Evolutionary conservation across 352 stramenopile genomes (phyloP), one percentile per base, ranked within the genome.

Genomic region (Pythium myriotylum): DNA sequence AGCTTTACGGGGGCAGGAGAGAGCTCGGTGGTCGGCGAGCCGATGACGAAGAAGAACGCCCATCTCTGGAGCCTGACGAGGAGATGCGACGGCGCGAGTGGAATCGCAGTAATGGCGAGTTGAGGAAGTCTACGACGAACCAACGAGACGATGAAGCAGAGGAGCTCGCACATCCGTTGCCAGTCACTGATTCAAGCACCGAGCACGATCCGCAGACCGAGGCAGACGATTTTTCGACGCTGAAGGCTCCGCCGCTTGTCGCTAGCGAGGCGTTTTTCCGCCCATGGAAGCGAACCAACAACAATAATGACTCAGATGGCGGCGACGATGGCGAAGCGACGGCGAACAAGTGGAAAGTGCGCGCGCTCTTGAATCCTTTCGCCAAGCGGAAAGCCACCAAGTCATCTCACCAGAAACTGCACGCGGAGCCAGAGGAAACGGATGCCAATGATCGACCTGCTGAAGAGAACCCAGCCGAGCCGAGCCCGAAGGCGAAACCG

Each of bases 321-420:
- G 63, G 60, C 20, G 49, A 57, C 1, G 55, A 43, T 23, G 55
- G 42, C 12, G 57, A 45, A 4, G 46, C 57, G 19, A 55, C 62
- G 2, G 45, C 49, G 14, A 91, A 91, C 66, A 91, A 91, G 52
- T 91, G 82, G 82, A 88, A 86, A 62, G 73, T 74, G n/a, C 74
- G 82, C 1, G 82, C 82, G 12, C 63, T 91, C 13, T 61, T 83
- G 19, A 85, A 91, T 65, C 82, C 82, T 17, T 91, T 91, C 57
- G 82, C 80, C 32, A 88, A 85, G 58, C 67, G 73, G 12, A 77
- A 79, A 54, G 17, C 43, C 4, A 14, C 10, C 6, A 29, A 24
- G 4, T 41, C 22, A 50, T 40, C 37, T 16, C 6, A 27, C 7
- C 35, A 22, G 22, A 54, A 63, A 10, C 14, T 27, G 7, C 26